These are phyloP conservation scores for Penicillium decumbens DNA, from an alignment of 2,329 filamentous ascomycete genomes.

Conservation along the genomic window DNA sequence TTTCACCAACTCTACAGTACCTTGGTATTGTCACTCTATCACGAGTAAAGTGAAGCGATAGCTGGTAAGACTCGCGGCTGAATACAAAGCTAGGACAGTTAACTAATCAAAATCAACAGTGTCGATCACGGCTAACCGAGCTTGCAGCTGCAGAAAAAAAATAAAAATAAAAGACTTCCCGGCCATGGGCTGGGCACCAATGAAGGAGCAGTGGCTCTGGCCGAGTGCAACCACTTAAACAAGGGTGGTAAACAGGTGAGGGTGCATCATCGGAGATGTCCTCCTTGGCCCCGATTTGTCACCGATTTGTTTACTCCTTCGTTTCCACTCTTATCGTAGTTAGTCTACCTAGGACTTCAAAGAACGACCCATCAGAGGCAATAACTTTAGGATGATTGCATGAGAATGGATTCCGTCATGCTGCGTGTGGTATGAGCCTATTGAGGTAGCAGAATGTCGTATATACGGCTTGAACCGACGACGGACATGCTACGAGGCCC, in stretches of 20 bases:
- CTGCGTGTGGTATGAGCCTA: background rate
- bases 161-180: constrained; percentile 3
- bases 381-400: background rate
- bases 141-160: constrained; percentile 3
- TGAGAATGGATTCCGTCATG: background rate
- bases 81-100: background rate
- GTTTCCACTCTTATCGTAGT: constrained; percentile 2
- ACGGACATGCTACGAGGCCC: background rate
- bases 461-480: background rate
- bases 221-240: constrained; percentile 6
- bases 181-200: constrained; percentile 18
- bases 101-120: background rate
- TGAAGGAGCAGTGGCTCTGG: constrained; percentile 8
- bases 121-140: constrained; percentile 8
- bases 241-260: background rate
- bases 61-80: background rate
- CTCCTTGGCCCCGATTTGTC: constrained; percentile 2
- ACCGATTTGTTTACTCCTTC: background rate
- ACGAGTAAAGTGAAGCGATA: background rate
- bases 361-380: background rate
- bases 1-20: background rate
- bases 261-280: constrained; percentile 8
- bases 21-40: background rate
- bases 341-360: constrained; percentile 7
- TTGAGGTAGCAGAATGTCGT: background rate